phyloP scores from a whole-genome alignment of 768 basidiomycete genomes.

The Termitomyces sp. region DNA sequence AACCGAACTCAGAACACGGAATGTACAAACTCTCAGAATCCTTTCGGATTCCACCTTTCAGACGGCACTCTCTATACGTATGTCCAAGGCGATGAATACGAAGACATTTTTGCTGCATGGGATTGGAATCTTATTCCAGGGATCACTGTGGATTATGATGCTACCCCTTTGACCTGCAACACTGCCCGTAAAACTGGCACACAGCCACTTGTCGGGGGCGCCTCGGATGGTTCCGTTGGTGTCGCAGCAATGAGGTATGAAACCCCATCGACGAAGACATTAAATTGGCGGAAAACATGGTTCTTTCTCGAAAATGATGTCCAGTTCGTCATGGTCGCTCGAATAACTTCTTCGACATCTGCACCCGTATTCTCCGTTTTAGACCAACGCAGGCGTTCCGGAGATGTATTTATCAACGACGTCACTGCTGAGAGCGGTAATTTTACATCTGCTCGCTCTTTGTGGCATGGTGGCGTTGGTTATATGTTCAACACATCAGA shows the following conservation, averaged over 20 bases:
- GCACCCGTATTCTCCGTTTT: slow-evolving; percentile 57
- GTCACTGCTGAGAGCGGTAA: slow-evolving; percentile 6
- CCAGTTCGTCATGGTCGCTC: slow-evolving; percentile 57
- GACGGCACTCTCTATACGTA: slow-evolving; percentile 66
- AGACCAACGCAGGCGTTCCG: slow-evolving; percentile 54
- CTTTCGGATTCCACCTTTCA: slow-evolving; percentile 64
- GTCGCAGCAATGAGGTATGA: slow-evolving; percentile 61
- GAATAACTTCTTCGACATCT: slow-evolving; percentile 36
- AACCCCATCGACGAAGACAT: slow-evolving; percentile 50
- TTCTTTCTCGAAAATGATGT: slow-evolving; percentile 67
- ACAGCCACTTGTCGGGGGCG: slow-evolving; percentile 62
- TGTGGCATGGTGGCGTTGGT: slow-evolving; percentile 66
- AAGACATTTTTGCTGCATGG: slow-evolving; percentile 69
- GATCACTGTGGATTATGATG: slow-evolving; percentile 58
- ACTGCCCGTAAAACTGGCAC: slow-evolving; percentile 37
- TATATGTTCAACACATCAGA: slow-evolving; percentile 41
- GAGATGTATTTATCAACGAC: slow-evolving; percentile 41
- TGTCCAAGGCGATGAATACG: slow-evolving; percentile 61
- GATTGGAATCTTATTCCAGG: slow-evolving; percentile 79
- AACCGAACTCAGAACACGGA: slow-evolving; percentile 56
- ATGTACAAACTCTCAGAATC: slow-evolving; percentile 60
- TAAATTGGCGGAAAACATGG: slow-evolving; percentile 68
- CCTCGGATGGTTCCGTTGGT: slow-evolving; percentile 51
- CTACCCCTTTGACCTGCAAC: slow-evolving; percentile 46
- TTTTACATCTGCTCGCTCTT: slow-evolving; percentile 22